Conservation (phyloP, 2,329 filamentous ascomycete genomes). For the Delphinella strobiligena region DNA sequence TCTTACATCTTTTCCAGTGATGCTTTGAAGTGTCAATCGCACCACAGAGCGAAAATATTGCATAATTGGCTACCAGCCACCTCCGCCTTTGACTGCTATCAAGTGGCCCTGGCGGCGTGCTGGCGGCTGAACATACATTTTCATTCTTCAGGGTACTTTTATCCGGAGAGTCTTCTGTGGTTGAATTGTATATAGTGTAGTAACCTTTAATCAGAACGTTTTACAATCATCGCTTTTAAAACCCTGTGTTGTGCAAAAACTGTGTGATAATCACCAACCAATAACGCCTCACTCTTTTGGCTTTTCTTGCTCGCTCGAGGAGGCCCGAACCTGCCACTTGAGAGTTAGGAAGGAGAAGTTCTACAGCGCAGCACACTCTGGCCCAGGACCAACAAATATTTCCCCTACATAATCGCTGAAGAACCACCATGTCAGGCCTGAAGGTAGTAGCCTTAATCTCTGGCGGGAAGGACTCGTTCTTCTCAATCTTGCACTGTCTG, state of each 20-base stretch:
- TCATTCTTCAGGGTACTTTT: constrained; percentile 1
- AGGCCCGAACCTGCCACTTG: too few relatives aligned
- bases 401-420: too few relatives aligned
- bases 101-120: constrained; percentile 23
- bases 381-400: background rate
- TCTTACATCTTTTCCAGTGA: constrained; percentile 16
- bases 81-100: constrained; percentile 19
- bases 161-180: background rate
- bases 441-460: constrained; percentile 89
- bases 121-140: constrained; percentile 19
- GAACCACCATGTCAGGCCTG: constrained; percentile 22
- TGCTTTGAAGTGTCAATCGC: constrained; percentile 21
- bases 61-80: constrained; percentile 19
- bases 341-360: too few relatives aligned
- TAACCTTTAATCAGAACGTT: too few relatives aligned
- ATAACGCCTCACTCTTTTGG: background rate
- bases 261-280: background rate
- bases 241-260: background rate
- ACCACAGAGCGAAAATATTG: constrained; percentile 24
- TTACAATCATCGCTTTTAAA: too few relatives aligned
- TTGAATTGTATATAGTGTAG: background rate
- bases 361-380: too few relatives aligned
- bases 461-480: constrained; percentile 95
- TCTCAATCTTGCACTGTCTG: constrained; percentile 79
- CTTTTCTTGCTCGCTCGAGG: too few relatives aligned